Conservation (phyloP, 2,329 filamentous ascomycete species). For the Claviceps sp. region DNA sequence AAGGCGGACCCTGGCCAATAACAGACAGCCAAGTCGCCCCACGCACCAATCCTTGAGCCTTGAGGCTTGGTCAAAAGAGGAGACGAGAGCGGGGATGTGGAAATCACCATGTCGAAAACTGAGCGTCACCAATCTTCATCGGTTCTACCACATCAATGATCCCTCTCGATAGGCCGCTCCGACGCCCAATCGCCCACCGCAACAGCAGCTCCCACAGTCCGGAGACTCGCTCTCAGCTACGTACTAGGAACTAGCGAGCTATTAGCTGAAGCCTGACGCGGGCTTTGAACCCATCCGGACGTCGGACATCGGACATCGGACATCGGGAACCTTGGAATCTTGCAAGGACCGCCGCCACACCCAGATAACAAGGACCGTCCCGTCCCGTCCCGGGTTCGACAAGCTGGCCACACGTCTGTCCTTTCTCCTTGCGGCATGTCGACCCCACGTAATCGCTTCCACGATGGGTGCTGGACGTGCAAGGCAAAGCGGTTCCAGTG, state of each 20-base stretch:
- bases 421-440: slow-evolving; percentile 2
- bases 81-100: not conserved
- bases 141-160: not conserved
- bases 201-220: too few relatives aligned
- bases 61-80: not conserved
- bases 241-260: not conserved
- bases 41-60: not conserved
- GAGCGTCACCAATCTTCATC: not conserved
- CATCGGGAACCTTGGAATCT: too few relatives aligned
- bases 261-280: not conserved
- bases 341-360: too few relatives aligned
- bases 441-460: slow-evolving; percentile 3
- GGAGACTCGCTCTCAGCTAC: not conserved
- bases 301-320: too few relatives aligned
- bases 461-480: slow-evolving; percentile 4
- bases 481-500: slow-evolving; percentile 2
- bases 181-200: not conserved
- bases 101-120: not conserved
- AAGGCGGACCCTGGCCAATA: slow-evolving; percentile 2
- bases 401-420: not conserved
- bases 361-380: too few relatives aligned
- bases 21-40: not conserved
- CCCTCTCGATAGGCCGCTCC: not conserved
- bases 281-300: too few relatives aligned
- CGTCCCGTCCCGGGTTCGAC: not conserved